These are phyloP conservation scores for Penicillium sp. DNA, from an alignment of 2,329 filamentous ascomycete genomes.

Conservation along the genomic window DNA sequence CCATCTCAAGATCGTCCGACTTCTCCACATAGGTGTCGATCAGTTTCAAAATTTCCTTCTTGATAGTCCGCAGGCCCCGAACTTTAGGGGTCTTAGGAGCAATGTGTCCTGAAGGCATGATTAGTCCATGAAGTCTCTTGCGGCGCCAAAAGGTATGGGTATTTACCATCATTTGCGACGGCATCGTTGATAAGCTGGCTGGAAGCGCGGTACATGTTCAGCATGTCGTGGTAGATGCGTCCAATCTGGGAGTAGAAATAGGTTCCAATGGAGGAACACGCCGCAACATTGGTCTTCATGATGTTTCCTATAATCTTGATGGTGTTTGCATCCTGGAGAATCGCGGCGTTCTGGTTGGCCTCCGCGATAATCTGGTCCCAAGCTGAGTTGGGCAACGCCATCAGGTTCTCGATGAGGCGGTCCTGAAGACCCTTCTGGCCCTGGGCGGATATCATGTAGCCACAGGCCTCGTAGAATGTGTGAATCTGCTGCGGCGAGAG, in stretches of 20 bases:
- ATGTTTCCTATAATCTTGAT: conserved; percentile 99
- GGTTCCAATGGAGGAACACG: conserved; percentile 91
- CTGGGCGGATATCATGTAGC: conserved; percentile 98
- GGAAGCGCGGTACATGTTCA: conserved; percentile 98
- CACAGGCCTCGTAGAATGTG: conserved; percentile 98
- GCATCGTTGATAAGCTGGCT: conserved; percentile 94
- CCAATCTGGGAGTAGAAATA: conserved; percentile 99
- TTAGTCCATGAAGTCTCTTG: not conserved
- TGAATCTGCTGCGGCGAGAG: conserved; percentile 96
- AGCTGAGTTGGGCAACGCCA: conserved; percentile 89
- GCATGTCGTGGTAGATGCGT: conserved; percentile 96
- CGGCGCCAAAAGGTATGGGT: not conserved
- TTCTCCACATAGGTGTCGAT: conserved; percentile 98
- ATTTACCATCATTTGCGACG: conserved; percentile 78
- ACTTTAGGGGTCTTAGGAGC: conserved; percentile 98
- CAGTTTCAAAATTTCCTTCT: conserved; percentile 98
- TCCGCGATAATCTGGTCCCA: conserved; percentile 94
- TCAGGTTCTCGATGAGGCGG: conserved; percentile 84
- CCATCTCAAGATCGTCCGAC: conserved; percentile 91
- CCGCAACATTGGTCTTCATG: conserved; percentile 99
- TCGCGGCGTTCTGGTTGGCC: conserved; percentile 81
- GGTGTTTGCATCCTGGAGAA: conserved; percentile 88
- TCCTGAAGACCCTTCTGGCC: conserved; percentile 95
- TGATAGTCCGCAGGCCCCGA: conserved; percentile 92
- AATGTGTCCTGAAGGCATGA: conserved; percentile 67